phyloP scores from a whole-genome alignment of 164 flowering plant genomes.

The Litsea cubeba region DNA sequence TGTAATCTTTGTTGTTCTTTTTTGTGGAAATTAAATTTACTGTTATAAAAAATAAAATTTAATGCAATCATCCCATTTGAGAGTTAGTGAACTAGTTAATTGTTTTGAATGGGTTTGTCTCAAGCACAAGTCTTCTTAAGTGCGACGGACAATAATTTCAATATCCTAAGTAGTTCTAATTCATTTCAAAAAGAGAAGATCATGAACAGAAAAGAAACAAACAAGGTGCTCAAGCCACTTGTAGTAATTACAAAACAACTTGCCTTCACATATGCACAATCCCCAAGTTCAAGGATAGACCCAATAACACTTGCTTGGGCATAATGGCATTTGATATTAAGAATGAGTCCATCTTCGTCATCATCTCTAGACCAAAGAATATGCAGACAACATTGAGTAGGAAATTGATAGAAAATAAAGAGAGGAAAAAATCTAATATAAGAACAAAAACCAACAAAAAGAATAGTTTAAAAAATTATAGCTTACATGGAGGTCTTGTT shows the following conservation, averaged over 20 bases:
- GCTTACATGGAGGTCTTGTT: conserved; percentile 34
- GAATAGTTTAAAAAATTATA: conserved; percentile 16
- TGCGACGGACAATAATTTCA: not conserved
- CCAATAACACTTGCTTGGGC: conserved; percentile 42
- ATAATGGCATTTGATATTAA: conserved; percentile 53
- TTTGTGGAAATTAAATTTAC: no score
- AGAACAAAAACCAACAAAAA: conserved; percentile 9
- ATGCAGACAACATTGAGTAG: conserved; percentile 1
- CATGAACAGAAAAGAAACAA: not conserved
- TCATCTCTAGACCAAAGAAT: conserved; percentile 28
- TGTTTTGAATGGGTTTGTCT: not conserved
- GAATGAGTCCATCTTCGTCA: conserved; percentile 42
- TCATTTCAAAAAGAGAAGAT: not conserved
- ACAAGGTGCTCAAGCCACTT: not conserved
- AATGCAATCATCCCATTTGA: not conserved
- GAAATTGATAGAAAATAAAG: not conserved
- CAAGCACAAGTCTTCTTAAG: no score
- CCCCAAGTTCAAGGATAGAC: conserved; percentile 45
- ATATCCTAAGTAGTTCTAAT: not conserved
- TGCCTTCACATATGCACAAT: conserved; percentile 56
- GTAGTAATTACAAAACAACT: not conserved
- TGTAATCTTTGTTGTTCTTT: no score
- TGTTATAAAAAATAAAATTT: not conserved
- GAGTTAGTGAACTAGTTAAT: not conserved
- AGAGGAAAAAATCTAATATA: not conserved